Evolutionary conservation across 2,329 filamentous ascomycete species (phyloP), one percentile per base, ranked within the genome.

Genomic region (Colletotrichum lentis): DNA sequence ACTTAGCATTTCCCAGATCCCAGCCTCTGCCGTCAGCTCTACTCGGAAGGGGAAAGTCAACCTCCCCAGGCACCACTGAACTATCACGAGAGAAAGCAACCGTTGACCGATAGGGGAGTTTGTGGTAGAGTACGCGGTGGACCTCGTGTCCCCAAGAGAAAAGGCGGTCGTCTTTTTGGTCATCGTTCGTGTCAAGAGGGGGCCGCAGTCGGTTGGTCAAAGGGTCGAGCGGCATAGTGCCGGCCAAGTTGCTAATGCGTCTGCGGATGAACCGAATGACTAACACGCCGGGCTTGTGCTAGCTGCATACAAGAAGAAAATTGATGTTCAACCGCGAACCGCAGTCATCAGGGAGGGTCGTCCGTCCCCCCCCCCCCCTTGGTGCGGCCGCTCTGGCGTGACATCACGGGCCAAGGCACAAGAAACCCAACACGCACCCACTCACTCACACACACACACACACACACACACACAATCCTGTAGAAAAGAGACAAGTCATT

Each of bases 171-270:
- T 10, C 16, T 10, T 14, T 37, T 14, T 37, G 6, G 37, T 35
- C 24, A n/a, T 20, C 27, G 4, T 61, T 22, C 35, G 11, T 18
- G 18, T 16, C 37, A 18, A 20, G 31, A 35, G 47, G 41, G 31
- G 14, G 12, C 24, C 54, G n/a, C 54, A 39, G 41, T n/a, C n/a
- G 43, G 20, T 18, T 18, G 18, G 49, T 54, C 54, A 41, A 43
- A 49, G 35, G 22, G 12, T 24, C 18, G 53, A 55, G 53, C 54
- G 35, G 54, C 43, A 43, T 44, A 31, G 50, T 66, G 64, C 62
- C 49, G 62, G 50, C 16, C 16, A 22, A 16, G 12, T 24, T 22
- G 31, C n/a, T 35, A 39, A 47, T 8, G 31, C 43, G 44, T 39
- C n/a, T 5, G 6, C n/a, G 12, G 50, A 11, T 20, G 10, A 7